Conservation (phyloP, 2,329 filamentous ascomycete genomes). For the Colletotrichum sp. region DNA sequence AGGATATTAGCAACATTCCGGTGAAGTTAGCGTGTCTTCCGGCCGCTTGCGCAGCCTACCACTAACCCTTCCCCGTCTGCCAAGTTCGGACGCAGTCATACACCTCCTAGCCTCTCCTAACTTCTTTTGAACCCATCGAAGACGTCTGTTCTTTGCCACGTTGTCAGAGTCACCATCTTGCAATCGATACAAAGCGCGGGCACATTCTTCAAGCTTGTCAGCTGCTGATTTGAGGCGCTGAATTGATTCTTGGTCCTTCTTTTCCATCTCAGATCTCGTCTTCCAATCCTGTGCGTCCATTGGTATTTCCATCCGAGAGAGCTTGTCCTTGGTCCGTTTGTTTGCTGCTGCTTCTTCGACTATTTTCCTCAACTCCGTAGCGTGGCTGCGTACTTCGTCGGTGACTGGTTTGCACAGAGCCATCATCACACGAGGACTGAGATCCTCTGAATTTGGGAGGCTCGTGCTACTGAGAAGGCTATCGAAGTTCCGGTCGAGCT, state of each 20-base stretch:
- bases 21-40: not conserved
- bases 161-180: not conserved
- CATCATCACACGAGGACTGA: not conserved
- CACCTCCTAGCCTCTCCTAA: not conserved
- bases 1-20: not conserved
- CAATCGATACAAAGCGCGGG: not conserved
- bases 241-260: not conserved
- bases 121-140: not conserved
- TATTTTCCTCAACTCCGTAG: not conserved
- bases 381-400: not conserved
- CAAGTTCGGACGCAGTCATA: not conserved
- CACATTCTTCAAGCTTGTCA: not conserved
- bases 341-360: not conserved
- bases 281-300: not conserved
- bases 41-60: not conserved
- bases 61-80: not conserved
- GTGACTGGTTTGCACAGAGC: not conserved
- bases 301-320: not conserved
- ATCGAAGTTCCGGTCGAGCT: not conserved
- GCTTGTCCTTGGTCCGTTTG: not conserved
- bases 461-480: not conserved
- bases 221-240: not conserved
- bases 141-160: not conserved
- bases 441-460: not conserved
- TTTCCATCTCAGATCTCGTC: not conserved